Evolutionary conservation across 2,329 filamentous ascomycete species (phyloP), one percentile per base, ranked within the genome.

Genomic region (Pochonia chlamydosporia): DNA sequence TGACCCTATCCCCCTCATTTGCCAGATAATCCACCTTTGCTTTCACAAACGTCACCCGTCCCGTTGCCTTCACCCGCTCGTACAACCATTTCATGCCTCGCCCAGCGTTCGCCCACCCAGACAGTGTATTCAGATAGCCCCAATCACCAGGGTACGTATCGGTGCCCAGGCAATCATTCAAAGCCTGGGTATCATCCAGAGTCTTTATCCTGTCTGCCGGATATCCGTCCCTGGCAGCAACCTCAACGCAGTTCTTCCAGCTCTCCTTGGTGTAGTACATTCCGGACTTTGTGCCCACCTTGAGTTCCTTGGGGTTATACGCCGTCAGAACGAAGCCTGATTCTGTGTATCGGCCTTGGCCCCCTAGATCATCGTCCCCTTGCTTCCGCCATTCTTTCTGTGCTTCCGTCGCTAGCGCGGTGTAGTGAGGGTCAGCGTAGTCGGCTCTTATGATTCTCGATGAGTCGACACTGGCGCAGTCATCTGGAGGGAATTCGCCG

Each of bases 51-150:
- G 55, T 59, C 20, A 86, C 76, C 44, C 82, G 73, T 9, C 74
- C 71, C 7, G 78, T 75, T 8, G 68, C 72, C 31, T 74, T 71
- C 21, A 82, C 78, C 45, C 73, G 67, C 37, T 70, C 60, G 48
- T 79, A 74, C 14, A 87, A 63, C 74, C 79, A 87, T 39, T 71
- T 64, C 82, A 92, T 87, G 13, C 76, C 79, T 40, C 75, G 77
- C 52, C 83, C 84, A 0, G 89, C 88, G 61, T 95, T 78, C 3
- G 85, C 88, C 89, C 89, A 95, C 5, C 89, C 89, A 33, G 83
- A 85, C 24, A 75, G 72, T 45, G 75, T 74, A 63, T 95, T 95
- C 46, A 87, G 66, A 64, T 91, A 95, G 20, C 85, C 88, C 73
- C 74, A 82, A 52, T 74, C 75, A 13, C 81, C 87, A 25, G 74